A percentile compares a stretch with the other conserved stretches of the same genome.
Conservation (phyloP, 2,329 filamentous ascomycete species). For the Elsinoe necatrix region DNA sequence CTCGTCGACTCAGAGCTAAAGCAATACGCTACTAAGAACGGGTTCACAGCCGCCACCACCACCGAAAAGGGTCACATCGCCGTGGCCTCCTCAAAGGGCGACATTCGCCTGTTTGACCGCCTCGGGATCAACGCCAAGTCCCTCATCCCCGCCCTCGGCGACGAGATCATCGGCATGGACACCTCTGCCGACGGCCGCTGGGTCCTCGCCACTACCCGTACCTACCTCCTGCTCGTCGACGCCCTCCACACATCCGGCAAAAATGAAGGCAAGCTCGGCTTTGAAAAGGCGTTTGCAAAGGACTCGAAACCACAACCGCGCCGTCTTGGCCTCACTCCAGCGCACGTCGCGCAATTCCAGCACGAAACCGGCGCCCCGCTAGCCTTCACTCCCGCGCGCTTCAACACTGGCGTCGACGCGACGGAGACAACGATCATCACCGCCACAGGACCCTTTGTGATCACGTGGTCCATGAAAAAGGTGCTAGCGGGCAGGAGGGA, state of each 20-base stretch:
- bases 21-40: slow-evolving; percentile 94
- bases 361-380: slow-evolving; percentile 86
- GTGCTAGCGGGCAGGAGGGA: slow-evolving; percentile 71
- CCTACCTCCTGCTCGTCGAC: slow-evolving; percentile 90
- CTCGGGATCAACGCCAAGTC: slow-evolving; percentile 97
- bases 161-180: slow-evolving; percentile 89
- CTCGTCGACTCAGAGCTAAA: slow-evolving; percentile 88
- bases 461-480: slow-evolving; percentile 94
- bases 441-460: slow-evolving; percentile 89
- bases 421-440: slow-evolving; percentile 90
- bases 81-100: slow-evolving; percentile 94
- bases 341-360: slow-evolving; percentile 93
- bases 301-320: slow-evolving; percentile 89
- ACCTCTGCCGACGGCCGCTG: slow-evolving; percentile 92
- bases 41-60: slow-evolving; percentile 88
- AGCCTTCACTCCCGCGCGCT: slow-evolving; percentile 82
- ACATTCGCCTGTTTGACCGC: slow-evolving; percentile 92
- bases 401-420: slow-evolving; percentile 77
- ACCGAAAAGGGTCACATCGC: slow-evolving; percentile 96
- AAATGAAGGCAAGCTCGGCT: slow-evolving; percentile 96
- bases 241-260: slow-evolving; percentile 85
- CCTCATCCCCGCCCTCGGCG: slow-evolving; percentile 87
- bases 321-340: slow-evolving; percentile 77
- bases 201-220: slow-evolving; percentile 88
- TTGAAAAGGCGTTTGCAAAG: slow-evolving; percentile 86